Base-by-base conservation (phyloP, 2,329 filamentous ascomycete species). In the Metarhizium sp. region DNA sequence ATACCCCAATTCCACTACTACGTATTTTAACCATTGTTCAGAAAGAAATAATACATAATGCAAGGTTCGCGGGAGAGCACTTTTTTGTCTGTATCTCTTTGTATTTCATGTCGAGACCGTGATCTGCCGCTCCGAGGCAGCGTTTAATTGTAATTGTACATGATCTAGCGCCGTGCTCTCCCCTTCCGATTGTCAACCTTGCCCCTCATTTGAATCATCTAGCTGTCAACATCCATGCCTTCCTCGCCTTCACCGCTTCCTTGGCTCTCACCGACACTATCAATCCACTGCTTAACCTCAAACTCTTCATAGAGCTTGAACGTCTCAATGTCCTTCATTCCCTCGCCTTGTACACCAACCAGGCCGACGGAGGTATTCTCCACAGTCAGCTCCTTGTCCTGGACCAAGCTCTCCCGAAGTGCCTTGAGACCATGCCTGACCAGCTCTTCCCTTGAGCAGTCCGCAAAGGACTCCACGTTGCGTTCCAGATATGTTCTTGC, bases 311-410 rank as follows among this genome's bases (percentile, higher is more conserved):
- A 94, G 61, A 96, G 78, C 78, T 88, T 90, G 76, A 97, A 97
- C 60, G 82, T 82, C 78, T 97, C 89, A 36, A 87, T 73, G 54
- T 67, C 74, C 71, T 79, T 80, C 69, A 76, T 77, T 54, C 75
- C 75, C 6, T 75, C 73, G 42, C 59, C 59, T 58, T 74, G 72
- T 59, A 71, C 75, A 10, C 92, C 92, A 25, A 92, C 88, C 58
- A 96, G 79, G 42, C 89, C 92, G 54, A 99, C 82, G 63, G 90
- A 96, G 54, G 92, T 96, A 76, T 99, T 99, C 71, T 97, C 94
- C 45, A 96, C 84, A 55, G 92, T 97, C 71, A 99, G 77, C 80
- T 97, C 92, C 78, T 95, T 95, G 75, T 99, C 94, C 81, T 97
- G 92, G 56, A 89, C 88, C 70, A 99, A 77, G 64, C 88, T 95